A percentile compares a stretch with the other conserved stretches of the same genome.
phyloP scores from a whole-genome alignment of 208 protist genomes.

The Perkinsela sp. region DNA sequence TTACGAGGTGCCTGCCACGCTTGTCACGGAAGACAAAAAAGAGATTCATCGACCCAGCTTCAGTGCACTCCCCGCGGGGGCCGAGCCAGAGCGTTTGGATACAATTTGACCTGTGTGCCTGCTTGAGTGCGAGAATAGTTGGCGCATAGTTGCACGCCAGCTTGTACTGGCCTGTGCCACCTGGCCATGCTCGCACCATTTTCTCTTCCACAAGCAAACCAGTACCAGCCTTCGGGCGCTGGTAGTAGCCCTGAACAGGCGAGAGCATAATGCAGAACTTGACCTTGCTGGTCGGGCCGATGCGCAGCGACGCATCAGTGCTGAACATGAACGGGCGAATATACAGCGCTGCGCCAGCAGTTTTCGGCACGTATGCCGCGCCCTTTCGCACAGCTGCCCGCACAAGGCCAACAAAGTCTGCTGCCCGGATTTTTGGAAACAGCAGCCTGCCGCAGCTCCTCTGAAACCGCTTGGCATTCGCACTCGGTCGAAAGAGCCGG shows the following conservation, averaged over 20 bases:
- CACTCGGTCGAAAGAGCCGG: slow-evolving; percentile 80
- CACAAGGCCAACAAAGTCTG: slow-evolving; percentile 62
- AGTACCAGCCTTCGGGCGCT: slow-evolving; percentile 26
- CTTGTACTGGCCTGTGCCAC: slow-evolving; percentile 74
- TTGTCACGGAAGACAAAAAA: slow-evolving; percentile 76
- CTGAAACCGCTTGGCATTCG: slow-evolving; percentile 70
- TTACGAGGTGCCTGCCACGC: slow-evolving; percentile 45
- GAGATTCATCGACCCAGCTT: slow-evolving; percentile 90
- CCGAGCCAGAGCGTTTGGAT: slow-evolving; percentile 89
- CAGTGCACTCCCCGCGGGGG: slow-evolving; percentile 63
- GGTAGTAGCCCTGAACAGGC: slow-evolving; percentile 91
- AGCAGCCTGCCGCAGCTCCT: slow-evolving; percentile 44
- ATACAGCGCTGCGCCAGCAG: slow-evolving; percentile 85
- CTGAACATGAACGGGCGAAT: slow-evolving; percentile 83
- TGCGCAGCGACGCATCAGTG: slow-evolving; percentile 33
- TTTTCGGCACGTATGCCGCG: slow-evolving; percentile 57
- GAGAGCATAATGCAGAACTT: slow-evolving; percentile 74
- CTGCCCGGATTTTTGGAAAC: slow-evolving; percentile 63
- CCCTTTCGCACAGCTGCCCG: slow-evolving; percentile 74
- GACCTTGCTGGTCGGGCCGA: slow-evolving; percentile 15
- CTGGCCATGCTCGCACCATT: slow-evolving; percentile 72
- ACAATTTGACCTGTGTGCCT: slow-evolving; percentile 66
- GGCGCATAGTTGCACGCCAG: slow-evolving; percentile 72
- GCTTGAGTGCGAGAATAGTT: slow-evolving; percentile 40
- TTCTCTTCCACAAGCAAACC: slow-evolving; percentile 57